Conservation (phyloP, 768 basidiomycete genomes). For the Russula vinacea region DNA sequence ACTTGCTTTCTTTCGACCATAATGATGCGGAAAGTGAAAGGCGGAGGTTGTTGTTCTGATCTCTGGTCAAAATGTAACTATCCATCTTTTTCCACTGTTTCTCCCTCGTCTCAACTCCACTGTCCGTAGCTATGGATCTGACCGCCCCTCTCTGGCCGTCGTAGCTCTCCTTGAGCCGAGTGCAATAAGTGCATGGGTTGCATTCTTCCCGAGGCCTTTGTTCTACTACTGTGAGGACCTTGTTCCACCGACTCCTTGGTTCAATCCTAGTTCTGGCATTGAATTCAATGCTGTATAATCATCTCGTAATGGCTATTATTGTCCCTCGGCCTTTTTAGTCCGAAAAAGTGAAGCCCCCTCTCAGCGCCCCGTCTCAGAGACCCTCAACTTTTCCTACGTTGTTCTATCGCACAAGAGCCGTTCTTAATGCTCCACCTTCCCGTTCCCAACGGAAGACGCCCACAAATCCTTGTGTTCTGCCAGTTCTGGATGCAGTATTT, state of each 20-base stretch:
- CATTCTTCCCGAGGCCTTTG: background rate
- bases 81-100: background rate
- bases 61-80: background rate
- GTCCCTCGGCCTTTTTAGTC: conserved; percentile 7
- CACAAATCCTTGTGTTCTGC: background rate
- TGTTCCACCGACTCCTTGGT: background rate
- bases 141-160: background rate
- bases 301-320: background rate
- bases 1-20: background rate
- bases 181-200: background rate
- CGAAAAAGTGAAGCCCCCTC: background rate
- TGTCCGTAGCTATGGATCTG: background rate
- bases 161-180: background rate
- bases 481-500: background rate
- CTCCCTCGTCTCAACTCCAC: background rate
- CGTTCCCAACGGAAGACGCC: background rate
- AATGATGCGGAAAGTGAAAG: background rate
- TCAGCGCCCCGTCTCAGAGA: background rate
- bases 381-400: background rate
- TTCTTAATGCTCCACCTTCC: conserved; percentile 1
- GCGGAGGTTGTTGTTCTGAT: background rate
- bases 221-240: background rate
- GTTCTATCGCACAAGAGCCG: background rate
- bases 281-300: background rate
- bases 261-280: background rate